These are phyloP conservation scores for Scutellaria barbata DNA, from an alignment of 257 asterid species.

Conservation along the genomic window DNA sequence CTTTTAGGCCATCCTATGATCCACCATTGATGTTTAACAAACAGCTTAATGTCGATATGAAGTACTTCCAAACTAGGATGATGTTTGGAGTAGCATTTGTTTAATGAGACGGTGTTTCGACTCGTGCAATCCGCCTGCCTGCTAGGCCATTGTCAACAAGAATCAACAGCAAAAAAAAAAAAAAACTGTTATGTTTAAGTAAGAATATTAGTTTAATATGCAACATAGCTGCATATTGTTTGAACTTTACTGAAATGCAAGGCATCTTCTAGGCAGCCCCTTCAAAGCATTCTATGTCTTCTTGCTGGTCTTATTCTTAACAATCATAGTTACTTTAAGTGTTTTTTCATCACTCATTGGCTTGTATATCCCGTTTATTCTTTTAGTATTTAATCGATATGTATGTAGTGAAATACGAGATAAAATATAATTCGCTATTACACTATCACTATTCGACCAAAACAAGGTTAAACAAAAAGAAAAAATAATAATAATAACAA, in stretches of 20 bases:
- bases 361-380: too few species aligned
- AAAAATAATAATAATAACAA: too few species aligned
- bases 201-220: conserved; percentile 2
- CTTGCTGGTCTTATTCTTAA: conserved; percentile 7
- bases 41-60: too few species aligned
- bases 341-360: background rate
- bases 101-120: conserved; percentile 7
- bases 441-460: too few species aligned
- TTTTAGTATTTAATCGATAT: too few species aligned
- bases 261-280: conserved; percentile 31
- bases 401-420: too few species aligned
- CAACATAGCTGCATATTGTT: conserved; percentile 11
- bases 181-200: background rate
- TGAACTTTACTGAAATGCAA: conserved; percentile 16
- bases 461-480: too few species aligned
- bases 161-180: conserved; percentile 30
- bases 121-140: conserved; percentile 39
- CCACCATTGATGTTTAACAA: background rate
- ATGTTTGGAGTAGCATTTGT: conserved; percentile 3
- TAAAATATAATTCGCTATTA: too few species aligned
- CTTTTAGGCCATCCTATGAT: background rate
- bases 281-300: background rate
- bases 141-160: conserved; percentile 21
- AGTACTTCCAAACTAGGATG: background rate
- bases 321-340: conserved; percentile 3